Base-by-base conservation (phyloP, 129 eudicot genomes). In the Solidago caesia region DNA sequence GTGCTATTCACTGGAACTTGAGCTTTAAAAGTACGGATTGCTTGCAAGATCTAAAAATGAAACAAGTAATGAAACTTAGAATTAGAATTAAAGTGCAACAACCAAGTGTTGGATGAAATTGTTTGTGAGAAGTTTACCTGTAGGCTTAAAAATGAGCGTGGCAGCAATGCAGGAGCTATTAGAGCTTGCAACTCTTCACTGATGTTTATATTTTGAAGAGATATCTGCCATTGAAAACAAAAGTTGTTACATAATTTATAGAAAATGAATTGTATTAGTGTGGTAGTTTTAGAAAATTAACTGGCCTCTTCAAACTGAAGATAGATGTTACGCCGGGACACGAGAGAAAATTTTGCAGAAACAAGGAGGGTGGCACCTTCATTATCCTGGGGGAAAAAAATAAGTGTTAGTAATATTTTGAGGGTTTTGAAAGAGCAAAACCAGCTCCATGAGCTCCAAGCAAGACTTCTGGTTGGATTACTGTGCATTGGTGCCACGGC, bases 341-440 rank as follows among this genome's bases (percentile, higher is more conserved):
- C 89, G 9, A 89, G 48, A 44, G 97, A 87, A 80, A 95, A 95
- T 76, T 91, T 95, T 29, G 97, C 99, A 68, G 99, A 88, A 70
- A 95, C 99, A 52, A 91, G 76, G 73, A 95, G 83, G 11, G 99
- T 91, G 67, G 97, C 99, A 60, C 97, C 99, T 84, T 91, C 97
- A 8, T 91, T 84, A 71, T 95, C 99, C 98, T 93, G 79, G 39
- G 26, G 71, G 33, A 26, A 75, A 72, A 72, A 72, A 61, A 41
- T 5, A 61, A 44, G 48, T 68, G 15, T 44, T 41, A 47, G 39
- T 1, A 47, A 4, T 2, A 33, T 59, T 46, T 12, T 61, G 16
- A 16, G 9, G 4, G 45, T 14, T 44, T 42, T 29, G 7, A 60
- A 59, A 16, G 69, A 60, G 15, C 48, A 72, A 72, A 69, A 14